These are phyloP conservation scores for Lepidopterella palustris DNA, from an alignment of 495 filamentous ascomycete genomes.

Conservation along the genomic window DNA sequence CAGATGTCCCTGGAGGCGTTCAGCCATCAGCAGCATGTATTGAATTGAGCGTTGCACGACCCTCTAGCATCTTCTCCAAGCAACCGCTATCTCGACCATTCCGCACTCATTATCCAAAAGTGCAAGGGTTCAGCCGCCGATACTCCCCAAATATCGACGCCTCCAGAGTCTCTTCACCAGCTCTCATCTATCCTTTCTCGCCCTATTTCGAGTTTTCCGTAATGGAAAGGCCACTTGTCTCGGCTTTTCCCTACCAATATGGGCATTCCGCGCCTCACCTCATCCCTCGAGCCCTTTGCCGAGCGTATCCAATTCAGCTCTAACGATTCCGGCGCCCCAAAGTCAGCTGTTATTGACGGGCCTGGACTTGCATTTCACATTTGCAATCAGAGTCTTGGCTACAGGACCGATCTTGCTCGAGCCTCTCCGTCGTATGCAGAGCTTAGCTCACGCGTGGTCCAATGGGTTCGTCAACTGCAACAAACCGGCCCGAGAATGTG, in stretches of 20 bases:
- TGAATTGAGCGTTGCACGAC: neutral
- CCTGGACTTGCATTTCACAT: conserved; percentile 25
- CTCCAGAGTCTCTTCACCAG: neutral
- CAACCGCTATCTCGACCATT: conserved; percentile 1
- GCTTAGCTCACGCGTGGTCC: conserved; percentile 10
- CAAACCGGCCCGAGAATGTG: conserved; percentile 15
- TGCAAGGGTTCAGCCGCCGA: neutral
- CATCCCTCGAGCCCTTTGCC: conserved; percentile 19
- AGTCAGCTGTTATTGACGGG: conserved; percentile 18
- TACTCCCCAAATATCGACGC: too few relatives aligned
- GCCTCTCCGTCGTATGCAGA: conserved; percentile 4
- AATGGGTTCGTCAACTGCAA: conserved; percentile 16
- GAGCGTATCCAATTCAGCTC: conserved; percentile 1
- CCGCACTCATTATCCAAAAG: neutral
- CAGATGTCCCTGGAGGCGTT: neutral
- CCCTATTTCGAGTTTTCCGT: neutral
- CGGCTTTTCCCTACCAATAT: conserved; percentile 5
- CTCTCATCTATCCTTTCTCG: neutral
- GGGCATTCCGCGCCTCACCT: conserved; percentile 18
- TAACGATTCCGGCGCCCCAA: neutral
- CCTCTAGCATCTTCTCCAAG: neutral
- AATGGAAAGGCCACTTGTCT: neutral
- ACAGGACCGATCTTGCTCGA: neutral
- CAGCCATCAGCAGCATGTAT: neutral
- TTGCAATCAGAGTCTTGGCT: neutral